These are phyloP conservation scores for Mycena vitilis DNA, from an alignment of 768 basidiomycete genomes.

Conservation along the genomic window DNA sequence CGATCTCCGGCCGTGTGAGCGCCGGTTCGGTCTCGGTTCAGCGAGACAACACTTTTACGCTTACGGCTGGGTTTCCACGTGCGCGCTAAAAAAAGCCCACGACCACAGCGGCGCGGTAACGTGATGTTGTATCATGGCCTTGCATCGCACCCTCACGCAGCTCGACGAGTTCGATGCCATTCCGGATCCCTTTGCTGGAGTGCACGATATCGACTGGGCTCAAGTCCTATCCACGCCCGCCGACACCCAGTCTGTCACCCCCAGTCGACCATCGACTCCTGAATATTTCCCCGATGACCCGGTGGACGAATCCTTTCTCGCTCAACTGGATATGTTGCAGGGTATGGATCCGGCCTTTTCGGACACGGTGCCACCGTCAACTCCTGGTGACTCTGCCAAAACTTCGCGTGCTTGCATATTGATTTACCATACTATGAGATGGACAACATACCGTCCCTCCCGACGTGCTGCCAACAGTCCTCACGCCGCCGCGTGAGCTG, in stretches of 20 bases:
- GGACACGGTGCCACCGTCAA: background rate
- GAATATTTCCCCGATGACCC: constrained; percentile 44
- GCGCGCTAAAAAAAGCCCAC: too few species aligned
- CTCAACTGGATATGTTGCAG: constrained; percentile 61
- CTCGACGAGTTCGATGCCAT: constrained; percentile 65
- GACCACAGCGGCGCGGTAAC: constrained; percentile 10
- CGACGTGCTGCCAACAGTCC: background rate
- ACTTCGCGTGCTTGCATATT: background rate
- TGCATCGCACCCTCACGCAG: background rate
- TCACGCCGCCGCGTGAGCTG: background rate
- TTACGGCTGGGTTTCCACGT: too few species aligned
- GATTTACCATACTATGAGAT: background rate
- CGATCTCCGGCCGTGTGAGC: too few species aligned
- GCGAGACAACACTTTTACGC: too few species aligned
- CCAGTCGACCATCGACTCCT: constrained; percentile 12
- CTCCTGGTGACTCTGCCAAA: background rate
- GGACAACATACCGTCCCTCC: too few species aligned
- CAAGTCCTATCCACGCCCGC: constrained; percentile 44
- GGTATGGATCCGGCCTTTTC: background rate
- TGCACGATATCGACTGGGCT: constrained; percentile 63
- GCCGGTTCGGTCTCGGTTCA: too few species aligned
- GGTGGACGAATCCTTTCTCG: constrained; percentile 51
- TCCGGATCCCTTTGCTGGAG: constrained; percentile 63
- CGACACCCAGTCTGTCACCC: constrained; percentile 40
- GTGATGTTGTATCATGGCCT: background rate